Evolutionary conservation across 176 grass and related monocot genomes (phyloP), one percentile per base, ranked within the genome.

Genomic region (Rhynchospora tenuis): DNA sequence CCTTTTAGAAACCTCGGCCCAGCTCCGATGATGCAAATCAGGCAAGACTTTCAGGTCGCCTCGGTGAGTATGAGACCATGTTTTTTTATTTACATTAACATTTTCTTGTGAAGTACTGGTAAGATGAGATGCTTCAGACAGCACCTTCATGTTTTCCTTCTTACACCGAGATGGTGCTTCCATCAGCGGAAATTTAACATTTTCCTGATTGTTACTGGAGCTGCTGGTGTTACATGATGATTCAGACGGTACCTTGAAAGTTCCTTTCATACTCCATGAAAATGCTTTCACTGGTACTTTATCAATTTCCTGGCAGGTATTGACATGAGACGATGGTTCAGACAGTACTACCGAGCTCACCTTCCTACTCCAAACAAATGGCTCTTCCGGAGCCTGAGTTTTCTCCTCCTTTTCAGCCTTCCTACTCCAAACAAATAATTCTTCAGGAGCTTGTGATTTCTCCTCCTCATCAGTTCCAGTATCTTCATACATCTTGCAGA

Each of bases 131-230:
- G 73, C 73, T 29, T 55, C 73, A 31, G 48, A 70, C 5, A 45
- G 50, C 19, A 77, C 48, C 48, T 31, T 77, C 19, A 55, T 24
- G 31, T 55, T 77, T 54, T 56, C 73, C 73, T 77, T 77, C 12
- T 29, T 77, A 77, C 73, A 56, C 73, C 24, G 50, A 31, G 73
- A 77, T 55, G 73, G 73, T 77, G 24, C 26, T 50, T 55, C 73
- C 73, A 77, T 77, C 7, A 55, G 24, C 6, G 73, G 73, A 9
- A 77, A 54, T 14, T 77, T 77, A 52, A 31, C 6, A 2, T 77
- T 77, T 50, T 77, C 73, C 73, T 77, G 73, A 50, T 55, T 71
- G 42, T 71, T 77, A 22, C 73, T 77, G 73, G 48, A 56, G 73
- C 24, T 77, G 8, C 73, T 77, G 14, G 23, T 77, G 56, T 28